These are phyloP conservation scores for Articulospora tetracladia DNA, from an alignment of 495 filamentous ascomycete species.

Conservation along the genomic window DNA sequence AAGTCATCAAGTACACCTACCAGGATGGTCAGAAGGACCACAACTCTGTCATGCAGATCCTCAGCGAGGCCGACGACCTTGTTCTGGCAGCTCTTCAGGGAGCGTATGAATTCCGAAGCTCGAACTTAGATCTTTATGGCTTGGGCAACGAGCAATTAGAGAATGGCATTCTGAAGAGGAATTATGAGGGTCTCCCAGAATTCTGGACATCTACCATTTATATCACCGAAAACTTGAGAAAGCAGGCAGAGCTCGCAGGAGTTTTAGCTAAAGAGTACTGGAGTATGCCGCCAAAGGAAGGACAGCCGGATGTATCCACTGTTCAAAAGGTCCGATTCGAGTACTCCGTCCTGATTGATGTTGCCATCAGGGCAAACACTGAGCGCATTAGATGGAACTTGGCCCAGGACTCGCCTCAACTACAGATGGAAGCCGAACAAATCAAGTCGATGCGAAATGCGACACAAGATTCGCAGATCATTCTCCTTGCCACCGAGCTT, in stretches of 20 bases:
- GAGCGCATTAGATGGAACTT: constrained; percentile 62
- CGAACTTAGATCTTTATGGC: constrained; percentile 65
- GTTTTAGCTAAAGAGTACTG: constrained; percentile 30
- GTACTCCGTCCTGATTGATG: constrained; percentile 47
- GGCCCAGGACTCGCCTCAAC: constrained; percentile 41
- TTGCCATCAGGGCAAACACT: constrained; percentile 54
- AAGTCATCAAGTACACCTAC: constrained; percentile 65
- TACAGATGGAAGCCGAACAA: constrained; percentile 34
- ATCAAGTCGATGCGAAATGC: constrained; percentile 19
- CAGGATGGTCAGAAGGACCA: constrained; percentile 46
- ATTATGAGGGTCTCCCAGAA: constrained; percentile 63
- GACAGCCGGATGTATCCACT: constrained; percentile 26
- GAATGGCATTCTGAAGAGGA: constrained; percentile 60
- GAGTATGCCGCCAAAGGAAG: constrained; percentile 1
- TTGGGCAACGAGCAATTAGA: constrained; percentile 58
- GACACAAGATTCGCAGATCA: constrained; percentile 19
- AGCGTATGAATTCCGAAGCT: constrained; percentile 68
- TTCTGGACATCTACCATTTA: constrained; percentile 76
- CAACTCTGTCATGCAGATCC: constrained; percentile 41
- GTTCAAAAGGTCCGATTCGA: constrained; percentile 46
- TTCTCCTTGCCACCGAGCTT: constrained; percentile 57
- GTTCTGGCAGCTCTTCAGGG: constrained; percentile 65
- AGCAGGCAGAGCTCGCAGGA: constrained; percentile 47
- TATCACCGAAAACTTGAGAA: constrained; percentile 49
- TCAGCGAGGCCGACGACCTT: constrained; percentile 79